These are phyloP conservation scores for Fusarium nygamai DNA, from an alignment of 2,329 filamentous ascomycete genomes.

Conservation along the genomic window DNA sequence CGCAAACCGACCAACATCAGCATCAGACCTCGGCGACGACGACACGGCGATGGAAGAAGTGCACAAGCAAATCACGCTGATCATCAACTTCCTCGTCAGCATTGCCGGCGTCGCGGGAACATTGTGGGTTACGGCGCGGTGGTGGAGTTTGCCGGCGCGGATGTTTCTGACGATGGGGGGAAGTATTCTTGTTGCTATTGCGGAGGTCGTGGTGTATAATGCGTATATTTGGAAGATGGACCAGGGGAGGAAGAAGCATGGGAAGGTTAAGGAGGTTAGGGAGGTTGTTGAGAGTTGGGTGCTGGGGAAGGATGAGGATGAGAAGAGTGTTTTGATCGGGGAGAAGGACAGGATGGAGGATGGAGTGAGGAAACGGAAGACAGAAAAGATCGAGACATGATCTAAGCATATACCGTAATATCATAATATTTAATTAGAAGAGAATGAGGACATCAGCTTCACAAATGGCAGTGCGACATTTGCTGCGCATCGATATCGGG, in stretches of 20 bases:
- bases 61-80: slow-evolving; percentile 82
- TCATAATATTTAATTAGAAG: neutral
- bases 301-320: slow-evolving; percentile 54
- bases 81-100: slow-evolving; percentile 90
- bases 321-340: slow-evolving; percentile 40
- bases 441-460: neutral
- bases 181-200: slow-evolving; percentile 74
- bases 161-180: slow-evolving; percentile 77
- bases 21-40: slow-evolving; percentile 65
- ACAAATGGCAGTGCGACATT: accelerated
- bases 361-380: slow-evolving; percentile 42
- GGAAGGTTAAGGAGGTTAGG: slow-evolving; percentile 70
- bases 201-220: slow-evolving; percentile 81
- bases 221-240: slow-evolving; percentile 78
- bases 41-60: slow-evolving; percentile 77
- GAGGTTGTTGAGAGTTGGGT: slow-evolving; percentile 79
- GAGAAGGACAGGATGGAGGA: slow-evolving; percentile 33
- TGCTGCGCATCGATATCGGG: accelerated
- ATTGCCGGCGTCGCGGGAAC: slow-evolving; percentile 81
- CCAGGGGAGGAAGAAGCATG: slow-evolving; percentile 72
- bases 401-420: neutral
- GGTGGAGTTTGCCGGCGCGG: slow-evolving; percentile 78
- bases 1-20: slow-evolving; percentile 58
- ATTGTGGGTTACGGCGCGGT: slow-evolving; percentile 80
- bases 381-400: slow-evolving; percentile 18